Base-by-base conservation (phyloP, 805 yeast genomes). In the Brettanomyces bruxellensis region DNA sequence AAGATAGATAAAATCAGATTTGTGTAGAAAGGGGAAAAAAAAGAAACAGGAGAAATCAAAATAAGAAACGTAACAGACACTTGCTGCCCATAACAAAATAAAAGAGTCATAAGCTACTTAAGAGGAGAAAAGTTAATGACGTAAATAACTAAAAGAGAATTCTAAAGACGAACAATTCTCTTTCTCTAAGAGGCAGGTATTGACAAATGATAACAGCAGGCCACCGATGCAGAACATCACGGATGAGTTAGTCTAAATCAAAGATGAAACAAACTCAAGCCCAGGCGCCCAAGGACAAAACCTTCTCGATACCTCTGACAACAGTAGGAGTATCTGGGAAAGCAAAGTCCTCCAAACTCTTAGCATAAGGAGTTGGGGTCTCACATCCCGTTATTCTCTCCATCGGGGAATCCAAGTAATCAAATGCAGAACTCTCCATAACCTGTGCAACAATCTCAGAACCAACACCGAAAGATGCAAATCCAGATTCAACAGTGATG, bases 331-430 rank as follows among this genome's bases (percentile, higher is more conserved):
- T 76, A 67, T 90, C 96, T 69, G 99, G 99, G 96, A 93, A 93
- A 47, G 98, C 96, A 65, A 93, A 86, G 73, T 86, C 95, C 80
- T 93, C 99, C 66, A 93, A 79, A 72, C 84, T 90, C 69, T 81
- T 79, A 59, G 96, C 96, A 66, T 93, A 93, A 55, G 99, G 99
- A 57, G 99, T 93, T 69, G 99, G 99, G 32, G 90, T 97, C 74
- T 93, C 99, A 65, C 98, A 95, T 69, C 99, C 99, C 49, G 99
- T 93, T 61, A 90, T 91, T 78, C 99, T 88, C 74, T 84, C 95
- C 56, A 93, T 87, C 59, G 99, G 99, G 51, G 98, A 95, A 71
- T 93, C 99, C 64, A 93, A 79, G 79, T 89, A 87, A 71, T 93
- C 99, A 57, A 93, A 93, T 45, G 95, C 98, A 71, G 90, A 97